phyloP scores from a whole-genome alignment of 352 stramenopile species.

The Phytopythium delawarense region DNA sequence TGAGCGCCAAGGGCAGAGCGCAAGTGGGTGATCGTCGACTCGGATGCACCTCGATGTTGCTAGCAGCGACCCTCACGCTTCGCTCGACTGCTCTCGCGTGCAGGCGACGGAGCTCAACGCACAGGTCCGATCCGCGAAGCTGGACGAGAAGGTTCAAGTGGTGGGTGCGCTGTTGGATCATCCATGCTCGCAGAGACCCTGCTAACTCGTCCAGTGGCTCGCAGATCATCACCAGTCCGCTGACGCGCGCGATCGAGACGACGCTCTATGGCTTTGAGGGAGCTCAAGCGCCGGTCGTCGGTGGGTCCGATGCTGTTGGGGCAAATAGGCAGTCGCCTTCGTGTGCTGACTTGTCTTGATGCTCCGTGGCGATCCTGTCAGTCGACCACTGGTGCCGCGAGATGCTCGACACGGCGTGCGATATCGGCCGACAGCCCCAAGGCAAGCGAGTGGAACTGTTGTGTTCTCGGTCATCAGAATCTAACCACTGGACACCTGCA shows the following conservation, averaged over 20 bases:
- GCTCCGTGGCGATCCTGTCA: constrained; percentile 10
- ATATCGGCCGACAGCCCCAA: constrained; percentile 61
- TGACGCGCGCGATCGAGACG: constrained; percentile 82
- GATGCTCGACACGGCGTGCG: constrained; percentile 82
- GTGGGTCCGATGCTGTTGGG: constrained; percentile 14
- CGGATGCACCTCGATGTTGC: neutral
- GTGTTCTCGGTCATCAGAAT: neutral
- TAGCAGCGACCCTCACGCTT: neutral
- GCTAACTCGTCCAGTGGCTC: neutral
- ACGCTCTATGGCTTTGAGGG: constrained; percentile 58
- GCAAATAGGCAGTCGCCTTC: neutral
- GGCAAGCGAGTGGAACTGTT: constrained; percentile 12
- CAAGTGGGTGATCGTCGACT: constrained; percentile 31
- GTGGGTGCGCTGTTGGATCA: constrained; percentile 18
- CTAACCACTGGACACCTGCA: neutral
- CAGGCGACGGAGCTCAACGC: constrained; percentile 44
- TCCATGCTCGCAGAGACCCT: neutral
- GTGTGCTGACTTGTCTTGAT: neutral
- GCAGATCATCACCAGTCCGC: constrained; percentile 78
- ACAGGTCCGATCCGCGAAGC: constrained; percentile 22
- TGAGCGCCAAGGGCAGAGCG: constrained; percentile 66
- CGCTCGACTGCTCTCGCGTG: neutral
- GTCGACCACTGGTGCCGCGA: constrained; percentile 73
- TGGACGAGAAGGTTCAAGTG: constrained; percentile 69
- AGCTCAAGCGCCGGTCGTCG: constrained; percentile 46